phyloP scores from a whole-genome alignment of 139 green algal genomes.

The Chlorella sp. region DNA sequence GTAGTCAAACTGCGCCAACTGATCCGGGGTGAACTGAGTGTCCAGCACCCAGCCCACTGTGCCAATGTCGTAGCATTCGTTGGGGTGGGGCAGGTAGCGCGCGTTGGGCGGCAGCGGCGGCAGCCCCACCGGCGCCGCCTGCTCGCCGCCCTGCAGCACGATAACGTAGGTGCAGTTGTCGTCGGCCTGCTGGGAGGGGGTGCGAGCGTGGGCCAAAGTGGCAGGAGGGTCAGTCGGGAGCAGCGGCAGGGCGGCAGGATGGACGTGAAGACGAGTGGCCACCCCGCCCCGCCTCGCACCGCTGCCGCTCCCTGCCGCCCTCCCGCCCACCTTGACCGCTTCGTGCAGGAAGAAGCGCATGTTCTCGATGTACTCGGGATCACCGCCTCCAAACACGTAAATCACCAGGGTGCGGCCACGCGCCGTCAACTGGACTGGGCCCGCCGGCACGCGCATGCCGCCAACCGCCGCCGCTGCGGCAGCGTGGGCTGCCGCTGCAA shows the following conservation, averaged over 20 bases:
- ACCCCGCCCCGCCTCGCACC: too few relatives aligned
- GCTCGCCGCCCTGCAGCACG: slow-evolving; percentile 61
- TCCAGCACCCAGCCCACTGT: slow-evolving; percentile 79
- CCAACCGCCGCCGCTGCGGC: too few relatives aligned
- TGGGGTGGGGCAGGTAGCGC: slow-evolving; percentile 68
- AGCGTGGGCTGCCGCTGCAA: too few relatives aligned
- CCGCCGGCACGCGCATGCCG: too few relatives aligned
- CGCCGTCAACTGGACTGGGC: slow-evolving; percentile 4
- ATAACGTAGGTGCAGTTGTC: slow-evolving; percentile 76
- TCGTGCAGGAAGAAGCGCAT: slow-evolving; percentile 76
- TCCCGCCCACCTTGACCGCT: slow-evolving; percentile 48
- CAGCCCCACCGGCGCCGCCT: slow-evolving; percentile 25
- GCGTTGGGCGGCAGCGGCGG: slow-evolving; percentile 67
- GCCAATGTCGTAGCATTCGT: slow-evolving; percentile 86
- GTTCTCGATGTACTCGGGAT: slow-evolving; percentile 79
- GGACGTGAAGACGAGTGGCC: too few relatives aligned
- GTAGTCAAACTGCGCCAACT: too few relatives aligned
- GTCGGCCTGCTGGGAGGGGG: slow-evolving; percentile 3
- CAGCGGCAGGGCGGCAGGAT: not conserved
- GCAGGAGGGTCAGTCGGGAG: not conserved
- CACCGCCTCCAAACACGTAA: slow-evolving; percentile 77
- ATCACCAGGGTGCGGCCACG: slow-evolving; percentile 63
- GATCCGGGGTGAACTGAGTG: too few relatives aligned
- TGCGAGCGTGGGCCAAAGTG: too few relatives aligned
- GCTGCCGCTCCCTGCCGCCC: too few relatives aligned